A percentile compares a stretch with the other conserved stretches of the same genome.
Conservation (phyloP, 345 rosid species). For the Garcia nutans region DNA sequence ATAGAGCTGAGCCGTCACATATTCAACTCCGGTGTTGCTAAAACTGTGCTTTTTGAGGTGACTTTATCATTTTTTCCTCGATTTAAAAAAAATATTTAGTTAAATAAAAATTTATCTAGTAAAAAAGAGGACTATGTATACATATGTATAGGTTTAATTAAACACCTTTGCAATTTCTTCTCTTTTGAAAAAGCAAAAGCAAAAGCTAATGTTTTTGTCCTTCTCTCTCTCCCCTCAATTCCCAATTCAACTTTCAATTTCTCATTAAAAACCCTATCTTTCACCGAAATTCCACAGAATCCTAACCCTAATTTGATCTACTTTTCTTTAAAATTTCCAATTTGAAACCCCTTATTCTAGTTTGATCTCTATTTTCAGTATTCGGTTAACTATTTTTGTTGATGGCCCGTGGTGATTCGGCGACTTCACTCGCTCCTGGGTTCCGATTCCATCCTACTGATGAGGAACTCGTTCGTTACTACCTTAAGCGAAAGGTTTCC, state of each 20-base stretch:
- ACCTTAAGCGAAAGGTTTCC: conserved; percentile 75
- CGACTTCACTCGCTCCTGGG: conserved; percentile 74
- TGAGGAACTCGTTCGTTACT: conserved; percentile 91
- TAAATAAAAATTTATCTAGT: too few relatives aligned
- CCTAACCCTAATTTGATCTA: background rate
- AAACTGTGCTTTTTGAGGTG: too few relatives aligned
- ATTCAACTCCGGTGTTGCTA: too few relatives aligned
- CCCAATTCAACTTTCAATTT: too few relatives aligned
- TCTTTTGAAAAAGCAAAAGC: background rate
- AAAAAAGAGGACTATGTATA: too few relatives aligned
- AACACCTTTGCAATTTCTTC: background rate
- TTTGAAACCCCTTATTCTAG: background rate
- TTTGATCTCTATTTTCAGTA: background rate
- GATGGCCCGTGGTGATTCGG: conserved; percentile 54
- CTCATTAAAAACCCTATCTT: too few relatives aligned
- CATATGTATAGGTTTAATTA: too few relatives aligned
- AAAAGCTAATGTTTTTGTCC: background rate
- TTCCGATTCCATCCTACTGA: conserved; percentile 95
- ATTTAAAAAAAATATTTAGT: too few relatives aligned
- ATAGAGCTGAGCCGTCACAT: too few relatives aligned
- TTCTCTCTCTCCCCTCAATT: too few relatives aligned
- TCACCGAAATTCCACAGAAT: background rate
- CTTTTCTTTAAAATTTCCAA: background rate
- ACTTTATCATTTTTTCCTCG: too few relatives aligned
- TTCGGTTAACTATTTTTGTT: background rate